These are phyloP conservation scores for Malassezia sympodialis DNA, from an alignment of 1,284 basidiomycete species.

Conservation along the genomic window DNA sequence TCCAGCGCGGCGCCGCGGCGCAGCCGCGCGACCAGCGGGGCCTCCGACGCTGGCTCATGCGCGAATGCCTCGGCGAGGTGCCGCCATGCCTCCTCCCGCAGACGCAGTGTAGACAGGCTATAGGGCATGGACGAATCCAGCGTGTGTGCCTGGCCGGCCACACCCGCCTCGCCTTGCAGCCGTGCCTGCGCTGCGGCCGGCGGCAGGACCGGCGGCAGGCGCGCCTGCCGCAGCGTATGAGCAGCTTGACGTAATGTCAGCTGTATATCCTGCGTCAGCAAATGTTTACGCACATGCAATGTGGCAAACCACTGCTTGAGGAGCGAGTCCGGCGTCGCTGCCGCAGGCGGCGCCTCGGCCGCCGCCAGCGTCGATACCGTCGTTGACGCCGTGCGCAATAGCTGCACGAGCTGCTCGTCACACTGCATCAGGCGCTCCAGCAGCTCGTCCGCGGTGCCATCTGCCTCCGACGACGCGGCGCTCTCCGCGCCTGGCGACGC, in stretches of 20 bases:
- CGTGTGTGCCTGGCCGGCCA: constrained; percentile 9
- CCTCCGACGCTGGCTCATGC: neutral
- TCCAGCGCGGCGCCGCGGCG: constrained; percentile 1
- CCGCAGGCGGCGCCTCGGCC: neutral
- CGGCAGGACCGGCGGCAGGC: constrained; percentile 10
- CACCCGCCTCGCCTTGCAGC: constrained; percentile 13
- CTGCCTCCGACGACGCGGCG: neutral
- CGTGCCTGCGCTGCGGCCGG: constrained; percentile 12
- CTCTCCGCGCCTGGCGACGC: neutral
- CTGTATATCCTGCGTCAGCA: constrained; percentile 15
- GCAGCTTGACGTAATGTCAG: constrained; percentile 15
- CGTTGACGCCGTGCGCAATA: neutral
- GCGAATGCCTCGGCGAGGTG: constrained; percentile 10
- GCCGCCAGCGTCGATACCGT: constrained; percentile 4
- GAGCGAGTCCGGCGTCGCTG: neutral
- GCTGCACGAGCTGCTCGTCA: constrained; percentile 14
- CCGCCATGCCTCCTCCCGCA: constrained; percentile 14
- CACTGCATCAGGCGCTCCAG: constrained; percentile 15
- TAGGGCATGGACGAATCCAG: neutral
- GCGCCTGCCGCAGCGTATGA: constrained; percentile 17
- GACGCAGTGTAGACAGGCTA: constrained; percentile 15
- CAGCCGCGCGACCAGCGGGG: neutral
- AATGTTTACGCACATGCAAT: constrained; percentile 7
- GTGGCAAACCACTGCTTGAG: constrained; percentile 12
- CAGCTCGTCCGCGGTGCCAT: constrained; percentile 10